Base-by-base conservation (phyloP, 2,329 filamentous ascomycete species). In the Cercospora sp. region DNA sequence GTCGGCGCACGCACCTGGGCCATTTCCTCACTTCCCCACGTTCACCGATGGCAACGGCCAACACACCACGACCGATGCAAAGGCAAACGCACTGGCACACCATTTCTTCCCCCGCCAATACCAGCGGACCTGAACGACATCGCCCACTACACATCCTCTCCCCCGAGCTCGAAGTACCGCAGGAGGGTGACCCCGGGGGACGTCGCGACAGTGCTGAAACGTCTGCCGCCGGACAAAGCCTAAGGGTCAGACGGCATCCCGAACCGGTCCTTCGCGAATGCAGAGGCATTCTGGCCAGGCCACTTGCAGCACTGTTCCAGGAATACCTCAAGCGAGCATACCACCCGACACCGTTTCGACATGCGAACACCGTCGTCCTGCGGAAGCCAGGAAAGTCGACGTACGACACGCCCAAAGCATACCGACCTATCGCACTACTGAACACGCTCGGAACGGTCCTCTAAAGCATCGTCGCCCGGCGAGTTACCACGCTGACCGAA, bases 371-470 rank as follows among this genome's bases (percentile, higher is more conserved):
- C 9, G 70, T 72, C 4, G 74, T 74, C 3, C 68, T 78, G n/a
- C 70, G 72, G n/a, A 77, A 78, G 63, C 74, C 67, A 10, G 69
- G 70, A 34, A 77, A 78, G 67, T 58, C 68, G 21, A 64, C 74
- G 45, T 79, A 78, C 67, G 72, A 64, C 4, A 58, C 61, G 58
- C 67, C 72, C 0, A 79, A 76, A 53, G 53, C 66, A 43, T 79
- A 78, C 68, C 55, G 71, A 8, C 77, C 73, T 1, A 77, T 75
- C 16, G 73, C 73, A 63, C 55, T 77, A 3, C 66, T 77, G 1
- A 75, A 77, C 66, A 79, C 74, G 4, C 63, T 75, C 3, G 73
- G 76, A 13, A 79, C 79, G 43, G 66, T 72, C 1, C 70, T 79
- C n/a, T 76, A 79, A n/a, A 63, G 66, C 37, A 64, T 78, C 2